phyloP scores from a whole-genome alignment of 1,139 yeast genomes.

The Eremothecium gossypii region DNA sequence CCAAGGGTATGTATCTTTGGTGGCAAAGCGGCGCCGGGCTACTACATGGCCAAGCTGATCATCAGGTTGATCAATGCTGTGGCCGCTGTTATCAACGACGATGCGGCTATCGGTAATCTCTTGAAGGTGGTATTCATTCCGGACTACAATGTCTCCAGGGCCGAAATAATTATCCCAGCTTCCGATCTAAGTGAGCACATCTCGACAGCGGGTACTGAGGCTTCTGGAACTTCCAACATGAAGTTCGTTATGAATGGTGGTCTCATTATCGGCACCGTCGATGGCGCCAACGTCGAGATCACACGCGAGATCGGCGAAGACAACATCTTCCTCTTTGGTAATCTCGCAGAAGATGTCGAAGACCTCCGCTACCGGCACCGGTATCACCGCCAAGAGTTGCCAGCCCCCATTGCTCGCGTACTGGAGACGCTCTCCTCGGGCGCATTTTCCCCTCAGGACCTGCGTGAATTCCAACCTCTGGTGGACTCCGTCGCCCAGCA shows the following conservation, averaged over 20 bases:
- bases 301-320: slow-evolving; percentile 91
- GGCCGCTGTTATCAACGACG: slow-evolving; percentile 71
- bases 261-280: slow-evolving; percentile 88
- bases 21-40: slow-evolving; percentile 96
- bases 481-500: slow-evolving; percentile 60
- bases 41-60: slow-evolving; percentile 87
- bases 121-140: slow-evolving; percentile 84
- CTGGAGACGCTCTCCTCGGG: slow-evolving; percentile 64
- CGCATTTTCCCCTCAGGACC: slow-evolving; percentile 49
- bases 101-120: slow-evolving; percentile 60
- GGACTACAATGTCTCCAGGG: slow-evolving; percentile 89
- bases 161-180: slow-evolving; percentile 85
- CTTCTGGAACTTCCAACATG: slow-evolving; percentile 94
- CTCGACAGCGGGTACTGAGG: slow-evolving; percentile 98
- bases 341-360: slow-evolving; percentile 81
- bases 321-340: slow-evolving; percentile 85
- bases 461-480: slow-evolving; percentile 57
- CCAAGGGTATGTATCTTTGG: slow-evolving; percentile 81
- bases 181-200: slow-evolving; percentile 89
- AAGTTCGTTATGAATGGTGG: slow-evolving; percentile 93
- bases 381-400: slow-evolving; percentile 41
- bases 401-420: slow-evolving; percentile 51
- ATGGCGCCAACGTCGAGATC: slow-evolving; percentile 94
- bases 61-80: slow-evolving; percentile 80
- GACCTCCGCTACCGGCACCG: slow-evolving; percentile 71